Base-by-base conservation (phyloP, 345 rosid species). In the Eucalyptus polyanthemos region DNA sequence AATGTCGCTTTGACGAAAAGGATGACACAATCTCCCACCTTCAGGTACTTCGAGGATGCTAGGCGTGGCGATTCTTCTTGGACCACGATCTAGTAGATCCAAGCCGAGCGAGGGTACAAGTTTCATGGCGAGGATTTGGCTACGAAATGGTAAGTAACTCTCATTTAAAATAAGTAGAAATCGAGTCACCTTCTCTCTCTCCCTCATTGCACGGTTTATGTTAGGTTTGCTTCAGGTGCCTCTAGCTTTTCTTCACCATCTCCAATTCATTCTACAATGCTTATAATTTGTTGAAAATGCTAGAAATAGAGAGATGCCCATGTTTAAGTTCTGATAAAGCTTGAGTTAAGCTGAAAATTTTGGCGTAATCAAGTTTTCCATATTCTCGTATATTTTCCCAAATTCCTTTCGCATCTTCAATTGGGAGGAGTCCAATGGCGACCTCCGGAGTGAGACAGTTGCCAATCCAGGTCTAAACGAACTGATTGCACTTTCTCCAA, bases 361-460 rank as follows among this genome's bases (percentile, higher is more conserved):
- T 53, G 56, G 24, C 2, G 0, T 53, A 19, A 53, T 53, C 10
- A 19, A 53, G 24, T 53, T 53, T 53, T 53, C 56, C 56, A 53
- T 53, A 53, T 53, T 53, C 56, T 8, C 2, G 10, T 53, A 53
- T 19, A 19, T 53, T 53, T 53, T 53, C 56, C 56, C 2, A 53
- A 53, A 7, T 53, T 53, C 24, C 4, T 19, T 53, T 53, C 24
- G 5, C 24, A 19, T 53, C 56, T 22, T 53, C 10, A 0, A 8
- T 53, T 5, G 10, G 9, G 24, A 53, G 24, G 9, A 53, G 56
- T 53, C 24, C 4, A 1, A 4, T 0, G 2, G 24, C 2, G 0
- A 53, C 22, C 56, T 53, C 0, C 7, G 0, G 22, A 53, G 56
- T 53, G 24, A 53, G 56, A 3, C 2, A 53, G 2, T 53, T 53